Evolutionary conservation across 331 rosid species (phyloP).

Genomic region (Ulmus americana): DNA sequence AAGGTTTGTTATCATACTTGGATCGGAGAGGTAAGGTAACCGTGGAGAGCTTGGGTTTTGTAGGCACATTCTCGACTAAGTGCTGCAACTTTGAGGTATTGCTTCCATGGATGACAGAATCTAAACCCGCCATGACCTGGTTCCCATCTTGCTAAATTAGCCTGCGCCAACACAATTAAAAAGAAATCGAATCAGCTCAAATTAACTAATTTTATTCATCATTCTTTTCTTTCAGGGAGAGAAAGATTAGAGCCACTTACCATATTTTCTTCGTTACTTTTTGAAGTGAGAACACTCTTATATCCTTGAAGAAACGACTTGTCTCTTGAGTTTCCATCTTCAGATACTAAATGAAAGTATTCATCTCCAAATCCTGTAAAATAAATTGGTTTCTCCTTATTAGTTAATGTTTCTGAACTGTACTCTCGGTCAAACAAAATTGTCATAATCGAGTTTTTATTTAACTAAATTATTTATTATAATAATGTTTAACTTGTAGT

Average conservation of each 20-base stretch:
- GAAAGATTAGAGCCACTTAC: conserved; percentile 21
- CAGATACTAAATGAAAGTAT: conserved; percentile 35
- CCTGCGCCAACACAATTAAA: conserved; percentile 30
- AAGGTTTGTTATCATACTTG: conserved; percentile 36
- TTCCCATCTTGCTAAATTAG: conserved; percentile 82
- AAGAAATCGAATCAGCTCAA: neutral
- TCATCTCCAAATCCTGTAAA: conserved; percentile 38
- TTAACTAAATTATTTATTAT: too few relatives aligned
- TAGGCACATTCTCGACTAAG: conserved; percentile 53
- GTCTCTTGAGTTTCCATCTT: conserved; percentile 22
- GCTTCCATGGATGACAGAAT: conserved; percentile 76
- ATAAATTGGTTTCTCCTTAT: neutral
- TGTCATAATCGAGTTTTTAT: too few relatives aligned
- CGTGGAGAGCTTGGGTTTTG: conserved; percentile 51
- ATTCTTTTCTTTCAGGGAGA: neutral
- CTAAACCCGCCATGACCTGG: conserved; percentile 63
- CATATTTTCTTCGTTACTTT: conserved; percentile 48
- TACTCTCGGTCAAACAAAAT: neutral
- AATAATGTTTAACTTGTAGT: too few relatives aligned
- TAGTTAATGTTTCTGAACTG: neutral
- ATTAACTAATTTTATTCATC: neutral
- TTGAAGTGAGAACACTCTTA: conserved; percentile 51
- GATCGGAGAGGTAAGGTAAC: conserved; percentile 33
- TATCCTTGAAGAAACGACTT: conserved; percentile 33
- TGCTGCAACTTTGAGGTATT: conserved; percentile 53